phyloP scores from a whole-genome alignment of 2,329 filamentous ascomycete genomes.

The Nemania bipapillata region DNA sequence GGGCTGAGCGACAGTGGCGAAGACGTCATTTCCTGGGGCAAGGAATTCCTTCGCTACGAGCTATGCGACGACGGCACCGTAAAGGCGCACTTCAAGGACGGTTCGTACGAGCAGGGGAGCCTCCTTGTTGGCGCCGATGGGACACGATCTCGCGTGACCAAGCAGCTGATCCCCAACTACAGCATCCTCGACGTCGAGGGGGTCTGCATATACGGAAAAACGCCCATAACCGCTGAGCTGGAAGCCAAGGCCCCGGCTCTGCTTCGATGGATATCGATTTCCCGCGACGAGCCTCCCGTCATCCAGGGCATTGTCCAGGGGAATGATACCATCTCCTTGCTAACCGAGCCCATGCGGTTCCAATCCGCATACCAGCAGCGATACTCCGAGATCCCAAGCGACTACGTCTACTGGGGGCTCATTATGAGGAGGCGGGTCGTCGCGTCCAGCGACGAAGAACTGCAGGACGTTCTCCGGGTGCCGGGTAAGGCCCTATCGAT shows the following conservation, averaged over 20 bases:
- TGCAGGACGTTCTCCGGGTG: slow-evolving; percentile 18
- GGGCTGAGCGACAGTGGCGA: slow-evolving; percentile 39
- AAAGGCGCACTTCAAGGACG: slow-evolving; percentile 51
- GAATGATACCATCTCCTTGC: slow-evolving; percentile 43
- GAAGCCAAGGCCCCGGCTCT: slow-evolving; percentile 29
- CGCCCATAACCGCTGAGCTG: slow-evolving; percentile 48
- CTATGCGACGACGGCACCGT: slow-evolving; percentile 35
- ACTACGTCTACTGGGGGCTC: slow-evolving; percentile 54
- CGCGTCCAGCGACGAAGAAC: slow-evolving; percentile 6
- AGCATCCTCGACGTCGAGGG: slow-evolving; percentile 53
- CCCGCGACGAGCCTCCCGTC: slow-evolving; percentile 25
- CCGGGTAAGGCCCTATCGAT: slow-evolving; percentile 16
- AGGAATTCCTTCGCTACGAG: slow-evolving; percentile 15
- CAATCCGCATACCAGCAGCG: slow-evolving; percentile 1
- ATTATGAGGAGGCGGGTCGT: slow-evolving; percentile 26
- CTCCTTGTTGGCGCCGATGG: slow-evolving; percentile 57
- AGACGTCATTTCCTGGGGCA: slow-evolving; percentile 14
- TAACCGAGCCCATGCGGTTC: slow-evolving; percentile 34
- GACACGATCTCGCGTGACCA: slow-evolving; percentile 52
- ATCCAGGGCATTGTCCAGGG: slow-evolving; percentile 15
- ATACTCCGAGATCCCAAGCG: slow-evolving; percentile 36
- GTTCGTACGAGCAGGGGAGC: slow-evolving; percentile 47
- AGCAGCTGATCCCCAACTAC: slow-evolving; percentile 53
- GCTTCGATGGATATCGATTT: slow-evolving; percentile 16
- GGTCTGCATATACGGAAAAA: slow-evolving; percentile 56